Percentiles rank a stretch among this genome's conserved stretches.
These are phyloP conservation scores for Domatiomyces catenatus DNA, from an alignment of 2,329 filamentous ascomycete species.

Conservation along the genomic window DNA sequence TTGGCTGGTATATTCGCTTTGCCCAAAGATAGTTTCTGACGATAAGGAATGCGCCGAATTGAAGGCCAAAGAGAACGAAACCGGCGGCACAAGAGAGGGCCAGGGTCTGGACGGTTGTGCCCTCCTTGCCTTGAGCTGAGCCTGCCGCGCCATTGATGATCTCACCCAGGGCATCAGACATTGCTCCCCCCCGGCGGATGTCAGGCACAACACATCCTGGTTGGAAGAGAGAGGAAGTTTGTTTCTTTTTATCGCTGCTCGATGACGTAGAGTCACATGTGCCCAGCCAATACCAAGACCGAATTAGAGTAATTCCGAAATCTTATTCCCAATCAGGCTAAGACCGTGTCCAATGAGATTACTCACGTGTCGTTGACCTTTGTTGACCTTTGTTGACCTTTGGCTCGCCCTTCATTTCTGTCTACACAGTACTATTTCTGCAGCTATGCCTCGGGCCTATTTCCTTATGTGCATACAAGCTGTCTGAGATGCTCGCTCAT, in stretches of 20 bases:
- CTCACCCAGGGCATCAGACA: constrained; percentile 7
- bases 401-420: neutral
- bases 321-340: neutral
- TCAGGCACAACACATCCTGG: neutral
- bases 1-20: constrained; percentile 17
- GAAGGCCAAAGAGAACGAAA: constrained; percentile 17
- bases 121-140: constrained; percentile 18
- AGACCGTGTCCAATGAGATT: neutral
- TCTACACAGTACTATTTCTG: neutral
- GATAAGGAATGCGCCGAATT: constrained; percentile 18
- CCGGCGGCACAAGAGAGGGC: constrained; percentile 18
- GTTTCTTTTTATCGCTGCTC: neutral
- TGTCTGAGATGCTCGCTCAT: neutral
- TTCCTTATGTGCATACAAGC: neutral
- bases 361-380: neutral
- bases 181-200: neutral
- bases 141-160: constrained; percentile 19
- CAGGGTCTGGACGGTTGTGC: constrained; percentile 19
- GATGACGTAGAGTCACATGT: neutral
- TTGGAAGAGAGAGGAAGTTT: neutral
- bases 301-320: neutral
- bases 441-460: neutral
- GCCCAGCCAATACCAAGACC: no score
- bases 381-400: neutral
- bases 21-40: constrained; percentile 19